phyloP scores from a whole-genome alignment of 495 filamentous ascomycete species.

The Penicillium paradoxum region DNA sequence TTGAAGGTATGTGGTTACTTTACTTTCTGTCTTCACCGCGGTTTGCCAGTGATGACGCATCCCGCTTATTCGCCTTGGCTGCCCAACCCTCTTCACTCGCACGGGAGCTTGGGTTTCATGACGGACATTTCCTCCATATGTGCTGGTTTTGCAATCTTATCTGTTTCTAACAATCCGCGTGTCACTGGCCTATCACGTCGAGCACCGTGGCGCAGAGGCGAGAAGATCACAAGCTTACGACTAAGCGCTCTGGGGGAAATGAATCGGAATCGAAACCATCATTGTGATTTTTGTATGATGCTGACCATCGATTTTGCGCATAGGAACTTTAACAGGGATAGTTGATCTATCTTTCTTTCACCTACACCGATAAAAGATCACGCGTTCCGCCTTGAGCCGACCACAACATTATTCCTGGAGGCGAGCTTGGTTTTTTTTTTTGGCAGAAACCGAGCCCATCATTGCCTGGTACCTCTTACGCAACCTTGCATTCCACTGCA shows the following conservation, averaged over 20 bases:
- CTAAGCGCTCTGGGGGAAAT: neutral
- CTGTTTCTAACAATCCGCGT: neutral
- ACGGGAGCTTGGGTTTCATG: neutral
- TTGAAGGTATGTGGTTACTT: neutral
- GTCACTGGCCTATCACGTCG: neutral
- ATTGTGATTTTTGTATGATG: neutral
- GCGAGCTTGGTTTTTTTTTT: neutral
- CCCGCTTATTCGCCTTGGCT: neutral
- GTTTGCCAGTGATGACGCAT: slow-evolving; percentile 1
- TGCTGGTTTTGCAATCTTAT: neutral
- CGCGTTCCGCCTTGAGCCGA: slow-evolving; percentile 15
- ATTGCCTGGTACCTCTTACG: neutral
- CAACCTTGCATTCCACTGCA: slow-evolving; percentile 19
- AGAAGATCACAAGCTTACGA: neutral
- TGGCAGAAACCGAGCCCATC: neutral
- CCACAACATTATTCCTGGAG: slow-evolving; percentile 6
- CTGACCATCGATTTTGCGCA: neutral
- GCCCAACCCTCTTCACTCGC: slow-evolving; percentile 1
- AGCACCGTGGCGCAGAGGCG: neutral
- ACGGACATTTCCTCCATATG: neutral
- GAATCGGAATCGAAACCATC: neutral
- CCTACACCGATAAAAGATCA: slow-evolving; percentile 7
- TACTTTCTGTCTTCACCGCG: neutral
- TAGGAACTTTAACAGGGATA: neutral
- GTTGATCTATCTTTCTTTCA: neutral